Evolutionary conservation across 768 basidiomycete species (phyloP), one percentile per base, ranked within the genome.

Genomic region (Crassisporium funariophilum): DNA sequence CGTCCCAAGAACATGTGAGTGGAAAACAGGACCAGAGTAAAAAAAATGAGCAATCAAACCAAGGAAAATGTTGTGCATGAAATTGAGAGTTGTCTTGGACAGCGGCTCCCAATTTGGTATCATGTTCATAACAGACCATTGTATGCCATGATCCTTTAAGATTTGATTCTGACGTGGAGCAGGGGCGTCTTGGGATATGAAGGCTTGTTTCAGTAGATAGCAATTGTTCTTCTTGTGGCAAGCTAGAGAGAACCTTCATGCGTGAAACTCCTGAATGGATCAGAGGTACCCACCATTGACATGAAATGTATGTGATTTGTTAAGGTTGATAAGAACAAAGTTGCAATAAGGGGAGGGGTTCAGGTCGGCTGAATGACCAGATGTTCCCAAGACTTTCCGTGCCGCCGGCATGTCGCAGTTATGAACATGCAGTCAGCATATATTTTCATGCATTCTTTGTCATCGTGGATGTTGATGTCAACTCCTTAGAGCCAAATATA

Each of bases 21-120:
- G 22, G 41, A 39, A 40, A 61, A 59, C 2, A 65, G 35, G 13
- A 62, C 51, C 7, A 48, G 15, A 2, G 20, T 61, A n/a, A 25
- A 55, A 66, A 25, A 65, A 50, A 22, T 59, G 50, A 10, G 39
- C 29, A 34, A 61, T 53, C 13, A 63, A 34, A 49, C 65, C 62
- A 19, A 64, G 52, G 46, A 60, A 66, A 4, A 66, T 41, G 33
- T 57, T 57, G 41, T 65, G 66, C 64, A 67, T 65, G 47, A 68
- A 65, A 43, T 68, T 63, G 2, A 67, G 52, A 0, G 54, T 49
- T 0, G 59, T 58, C 41, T 59, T 41, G 5, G 27, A 38, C 4
- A 47, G 38, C 4, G 66, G 67, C 3, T 47, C 45, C 67, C 66
- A 69, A 13, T 57, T 54, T 5, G 62, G 49, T 34, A 68, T 46